A percentile compares a stretch with the other conserved stretches of the same genome.
These are phyloP conservation scores for Mycena haematopus DNA, from an alignment of 768 basidiomycete genomes.

Conservation along the genomic window DNA sequence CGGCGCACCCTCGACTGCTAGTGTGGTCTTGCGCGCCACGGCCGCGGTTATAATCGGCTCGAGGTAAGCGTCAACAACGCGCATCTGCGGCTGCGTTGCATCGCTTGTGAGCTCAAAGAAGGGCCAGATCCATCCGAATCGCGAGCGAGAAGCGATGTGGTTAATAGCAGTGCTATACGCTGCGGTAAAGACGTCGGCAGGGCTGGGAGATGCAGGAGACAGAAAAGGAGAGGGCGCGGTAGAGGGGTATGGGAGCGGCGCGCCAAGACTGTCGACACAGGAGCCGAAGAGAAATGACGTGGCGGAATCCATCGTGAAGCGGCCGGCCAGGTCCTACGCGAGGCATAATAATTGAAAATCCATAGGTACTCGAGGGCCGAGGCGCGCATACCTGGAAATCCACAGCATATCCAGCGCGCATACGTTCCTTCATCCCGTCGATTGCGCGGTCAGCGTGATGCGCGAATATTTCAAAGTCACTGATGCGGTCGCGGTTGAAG, in stretches of 20 bases:
- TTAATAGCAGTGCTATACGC: conserved; percentile 7
- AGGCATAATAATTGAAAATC: background rate
- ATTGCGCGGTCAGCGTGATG: conserved; percentile 57
- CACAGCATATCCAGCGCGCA: conserved; percentile 54
- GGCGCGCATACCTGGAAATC: conserved; percentile 59
- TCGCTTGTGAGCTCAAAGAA: conserved; percentile 59
- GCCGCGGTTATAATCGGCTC: conserved; percentile 58
- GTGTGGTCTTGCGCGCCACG: conserved; percentile 18
- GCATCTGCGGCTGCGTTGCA: conserved; percentile 50
- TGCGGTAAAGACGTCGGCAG: conserved; percentile 18
- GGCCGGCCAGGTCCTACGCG: conserved; percentile 51
- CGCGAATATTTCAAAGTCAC: conserved; percentile 68
- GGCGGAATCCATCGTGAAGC: conserved; percentile 67
- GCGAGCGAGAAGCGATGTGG: conserved; percentile 37
- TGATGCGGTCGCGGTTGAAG: conserved; percentile 66
- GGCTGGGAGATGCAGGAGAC: background rate
- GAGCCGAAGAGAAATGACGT: conserved; percentile 64
- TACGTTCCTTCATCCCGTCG: conserved; percentile 48
- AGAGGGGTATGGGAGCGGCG: conserved; percentile 55
- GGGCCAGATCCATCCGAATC: conserved; percentile 55
- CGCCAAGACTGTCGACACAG: conserved; percentile 53
- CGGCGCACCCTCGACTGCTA: conserved; percentile 35
- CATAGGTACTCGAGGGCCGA: background rate
- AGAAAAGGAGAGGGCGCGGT: conserved; percentile 30
- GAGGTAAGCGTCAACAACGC: conserved; percentile 56